Evolutionary conservation across 2,329 filamentous ascomycete genomes (phyloP), one percentile per base, ranked within the genome.

Genomic region (Phoma sp.): DNA sequence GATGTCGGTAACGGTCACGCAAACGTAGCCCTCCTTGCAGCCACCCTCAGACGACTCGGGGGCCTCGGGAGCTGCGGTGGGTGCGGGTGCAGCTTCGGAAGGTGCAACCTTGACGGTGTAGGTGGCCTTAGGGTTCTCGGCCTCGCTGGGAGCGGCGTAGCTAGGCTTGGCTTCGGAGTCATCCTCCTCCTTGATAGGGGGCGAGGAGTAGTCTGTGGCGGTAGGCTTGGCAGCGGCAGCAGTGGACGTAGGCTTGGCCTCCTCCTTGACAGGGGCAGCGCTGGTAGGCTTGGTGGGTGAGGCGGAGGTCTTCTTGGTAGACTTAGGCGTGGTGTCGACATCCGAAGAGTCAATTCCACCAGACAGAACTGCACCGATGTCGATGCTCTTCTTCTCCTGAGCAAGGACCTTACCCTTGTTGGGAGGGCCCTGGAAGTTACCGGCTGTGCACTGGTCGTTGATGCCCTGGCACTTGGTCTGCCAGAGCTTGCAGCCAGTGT

Each of bases 401-500:
- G 71, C 77, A 7, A 80, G 61, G 28, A 67, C 69, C 65, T 77
- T 71, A 48, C 72, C 76, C 59, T 74, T 72, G 61, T 78, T 74
- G 0, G 77, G 77, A 5, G 79, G 79, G 1, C 78, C 79, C 15
- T 70, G 68, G 61, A 72, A 80, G 57, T 78, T 70, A 9, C 69
- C 70, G 11, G 72, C 71, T 5, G 59, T 72, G 70, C 80, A 83
- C 21, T 66, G 61, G 12, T 72, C 66, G 32, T 78, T 68, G 56
- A 82, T 73, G 17, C 51, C 69, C 36, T 73, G 71, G 75, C 89
- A 92, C 75, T 87, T 88, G 11, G 74, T 68, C 65, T 85, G 81
- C 85, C 85, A 91, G 28, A 82, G 74, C 40, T 80, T 73, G 74
- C 89, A 92, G 60, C 83, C 83, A 1, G 73, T 74, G 57, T 76